Conservation (phyloP, 78 protist species). For the Chrysochromulina parva region DNA sequence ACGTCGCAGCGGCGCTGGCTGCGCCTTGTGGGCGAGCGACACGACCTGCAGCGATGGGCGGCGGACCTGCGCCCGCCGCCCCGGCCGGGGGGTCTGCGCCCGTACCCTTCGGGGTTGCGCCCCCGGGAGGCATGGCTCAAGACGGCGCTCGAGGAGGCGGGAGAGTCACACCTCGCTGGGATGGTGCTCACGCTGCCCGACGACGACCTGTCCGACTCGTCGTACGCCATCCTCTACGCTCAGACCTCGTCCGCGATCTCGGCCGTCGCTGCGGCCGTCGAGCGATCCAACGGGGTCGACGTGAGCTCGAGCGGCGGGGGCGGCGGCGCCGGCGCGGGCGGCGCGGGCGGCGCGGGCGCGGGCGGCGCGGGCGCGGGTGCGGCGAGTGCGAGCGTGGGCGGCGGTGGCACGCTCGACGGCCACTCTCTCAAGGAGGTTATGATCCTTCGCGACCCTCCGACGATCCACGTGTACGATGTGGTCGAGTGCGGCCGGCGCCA, state of each 20-base stretch:
- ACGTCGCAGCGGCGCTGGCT: slow-evolving; percentile 17
- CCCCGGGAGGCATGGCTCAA: background rate
- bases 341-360: too few species aligned
- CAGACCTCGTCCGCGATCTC: background rate
- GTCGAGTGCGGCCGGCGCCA: background rate
- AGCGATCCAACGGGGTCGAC: too few species aligned
- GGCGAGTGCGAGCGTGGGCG: too few species aligned
- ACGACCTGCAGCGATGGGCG: slow-evolving; percentile 1
- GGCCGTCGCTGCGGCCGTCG: background rate
- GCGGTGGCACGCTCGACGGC: too few species aligned
- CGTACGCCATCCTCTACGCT: background rate
- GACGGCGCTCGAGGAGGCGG: background rate
- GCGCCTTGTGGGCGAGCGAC: background rate
- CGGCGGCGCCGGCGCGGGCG: too few species aligned
- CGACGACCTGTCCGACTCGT: background rate
- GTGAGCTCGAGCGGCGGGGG: too few species aligned
- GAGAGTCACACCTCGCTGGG: background rate
- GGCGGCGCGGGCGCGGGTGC: too few species aligned
- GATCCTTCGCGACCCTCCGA: background rate
- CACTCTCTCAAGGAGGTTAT: background rate
- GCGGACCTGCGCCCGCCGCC: background rate
- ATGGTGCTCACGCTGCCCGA: background rate
- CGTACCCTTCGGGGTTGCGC: background rate
- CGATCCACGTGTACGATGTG: slow-evolving; percentile 31
- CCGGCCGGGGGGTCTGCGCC: background rate